Percentiles rank a stretch among this genome's conserved stretches.
These are phyloP conservation scores for Volvox reticuliferus DNA, from an alignment of 139 green algal species.

Conservation along the genomic window DNA sequence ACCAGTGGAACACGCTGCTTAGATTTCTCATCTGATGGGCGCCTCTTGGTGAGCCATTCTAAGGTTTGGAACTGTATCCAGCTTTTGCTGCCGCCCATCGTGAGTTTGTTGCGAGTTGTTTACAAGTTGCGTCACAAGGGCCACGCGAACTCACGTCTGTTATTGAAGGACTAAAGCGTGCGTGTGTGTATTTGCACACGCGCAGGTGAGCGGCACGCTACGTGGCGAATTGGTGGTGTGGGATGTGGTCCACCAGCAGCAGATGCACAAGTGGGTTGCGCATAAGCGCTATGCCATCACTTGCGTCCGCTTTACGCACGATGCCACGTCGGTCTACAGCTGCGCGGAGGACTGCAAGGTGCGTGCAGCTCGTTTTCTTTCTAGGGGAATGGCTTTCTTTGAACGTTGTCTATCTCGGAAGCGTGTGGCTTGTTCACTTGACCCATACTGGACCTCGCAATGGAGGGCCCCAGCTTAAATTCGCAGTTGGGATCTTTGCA, in stretches of 20 bases:
- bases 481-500: too few relatives aligned
- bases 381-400: too few relatives aligned
- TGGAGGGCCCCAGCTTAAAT: too few relatives aligned
- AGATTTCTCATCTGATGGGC: slow-evolving; percentile 58
- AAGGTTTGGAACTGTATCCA: too few relatives aligned
- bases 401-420: too few relatives aligned
- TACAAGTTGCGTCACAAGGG: too few relatives aligned
- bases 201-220: slow-evolving; percentile 52
- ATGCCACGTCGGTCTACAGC: slow-evolving; percentile 52
- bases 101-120: too few relatives aligned
- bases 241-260: slow-evolving; percentile 53
- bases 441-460: too few relatives aligned
- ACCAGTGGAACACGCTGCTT: slow-evolving; percentile 38
- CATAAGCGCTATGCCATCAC: slow-evolving; percentile 64
- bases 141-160: too few relatives aligned
- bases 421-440: too few relatives aligned
- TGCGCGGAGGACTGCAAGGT: slow-evolving; percentile 66
- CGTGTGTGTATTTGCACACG: neutral
- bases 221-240: slow-evolving; percentile 59
- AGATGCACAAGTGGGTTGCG: slow-evolving; percentile 57
- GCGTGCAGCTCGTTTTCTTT: neutral
- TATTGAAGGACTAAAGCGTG: neutral
- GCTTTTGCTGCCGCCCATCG: too few relatives aligned
- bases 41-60: slow-evolving; percentile 46
- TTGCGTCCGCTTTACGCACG: slow-evolving; percentile 62